Base-by-base conservation (phyloP, 768 basidiomycete genomes). In the Pleurotus ostreatus region DNA sequence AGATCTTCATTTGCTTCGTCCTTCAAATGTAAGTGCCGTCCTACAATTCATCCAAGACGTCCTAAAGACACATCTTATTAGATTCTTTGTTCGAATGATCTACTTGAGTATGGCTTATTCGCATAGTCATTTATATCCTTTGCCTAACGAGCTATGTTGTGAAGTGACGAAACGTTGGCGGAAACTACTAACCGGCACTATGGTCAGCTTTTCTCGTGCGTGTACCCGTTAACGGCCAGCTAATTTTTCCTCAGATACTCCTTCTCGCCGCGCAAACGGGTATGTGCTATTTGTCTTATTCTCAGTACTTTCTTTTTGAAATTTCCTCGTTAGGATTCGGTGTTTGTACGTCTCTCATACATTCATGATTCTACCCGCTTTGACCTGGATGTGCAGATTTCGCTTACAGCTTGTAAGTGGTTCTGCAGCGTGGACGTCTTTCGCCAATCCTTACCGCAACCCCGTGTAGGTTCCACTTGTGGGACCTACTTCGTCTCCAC, bases 31-130 rank as follows among this genome's bases (percentile, higher is more conserved):
- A 20, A 15, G 48, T 49, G 9, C 1, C 6, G 2, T 30, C 2
- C 30, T 30, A 11, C 30, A 30, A 30, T 9, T 2, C 26, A 9
- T 30, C 26, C 30, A 3, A 30, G 11, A 30, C 8, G 9, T 30
- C 18, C 18, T 23, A n/a, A 15, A 16, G 9, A 20, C 8, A 52
- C 38, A 6, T 22, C 1, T 1, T 39, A 34, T 49, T n/a, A 53
- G 51, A 12, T 53, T 53, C 51, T 53, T 53, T 22, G 41, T 20
- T 18, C 51, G 51, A 7, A 53, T 53, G 51, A 53, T 53, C 18
- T 53, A 9, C 22, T n/a, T 53, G n/a, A 40, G 37, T 39, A 52
- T 8, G 38, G 11, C 6, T 16, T 4, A n/a, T 11, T 9, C 38
- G 7, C 18, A 0, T 4, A 5, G 16, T 12, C n/a, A 15, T 15